Evolutionary conservation across 2,329 filamentous ascomycete genomes (phyloP).

Genomic region (Dichotomopilus funicola): DNA sequence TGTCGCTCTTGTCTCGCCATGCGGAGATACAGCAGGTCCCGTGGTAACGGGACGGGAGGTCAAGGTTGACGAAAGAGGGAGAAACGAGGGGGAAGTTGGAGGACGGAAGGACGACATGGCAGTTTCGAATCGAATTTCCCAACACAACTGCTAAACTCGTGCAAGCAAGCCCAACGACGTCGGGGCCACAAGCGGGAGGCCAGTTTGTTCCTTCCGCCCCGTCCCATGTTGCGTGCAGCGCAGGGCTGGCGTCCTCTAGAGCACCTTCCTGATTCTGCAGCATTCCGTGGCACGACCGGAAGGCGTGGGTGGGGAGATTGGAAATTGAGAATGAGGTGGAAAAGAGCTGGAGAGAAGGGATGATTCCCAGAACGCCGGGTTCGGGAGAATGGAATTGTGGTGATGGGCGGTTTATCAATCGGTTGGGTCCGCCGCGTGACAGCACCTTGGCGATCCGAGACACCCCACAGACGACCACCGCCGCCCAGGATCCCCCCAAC

Average conservation of each 20-base stretch:
- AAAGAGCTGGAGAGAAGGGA: too few species aligned
- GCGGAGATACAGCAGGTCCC: slow-evolving; percentile 11
- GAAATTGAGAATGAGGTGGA: too few species aligned
- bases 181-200: too few species aligned
- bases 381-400: slow-evolving; percentile 1
- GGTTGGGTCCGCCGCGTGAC: background rate
- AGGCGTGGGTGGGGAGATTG: too few species aligned
- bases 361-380: background rate
- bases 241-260: background rate
- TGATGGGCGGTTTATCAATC: slow-evolving; percentile 2
- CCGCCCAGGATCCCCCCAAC: slow-evolving; percentile 1
- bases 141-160: too few species aligned
- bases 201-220: background rate
- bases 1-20: slow-evolving; percentile 4
- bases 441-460: background rate
- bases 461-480: slow-evolving; percentile 5
- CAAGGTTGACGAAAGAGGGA: background rate
- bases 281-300: background rate
- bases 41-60: background rate
- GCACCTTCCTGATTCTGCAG: slow-evolving; percentile 1
- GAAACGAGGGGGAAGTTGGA: background rate
- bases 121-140: too few species aligned
- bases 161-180: too few species aligned
- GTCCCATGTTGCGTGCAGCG: background rate
- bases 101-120: too few species aligned